phyloP scores from a whole-genome alignment of 2,329 filamentous ascomycete species.

The Alternaria triticimaculans region DNA sequence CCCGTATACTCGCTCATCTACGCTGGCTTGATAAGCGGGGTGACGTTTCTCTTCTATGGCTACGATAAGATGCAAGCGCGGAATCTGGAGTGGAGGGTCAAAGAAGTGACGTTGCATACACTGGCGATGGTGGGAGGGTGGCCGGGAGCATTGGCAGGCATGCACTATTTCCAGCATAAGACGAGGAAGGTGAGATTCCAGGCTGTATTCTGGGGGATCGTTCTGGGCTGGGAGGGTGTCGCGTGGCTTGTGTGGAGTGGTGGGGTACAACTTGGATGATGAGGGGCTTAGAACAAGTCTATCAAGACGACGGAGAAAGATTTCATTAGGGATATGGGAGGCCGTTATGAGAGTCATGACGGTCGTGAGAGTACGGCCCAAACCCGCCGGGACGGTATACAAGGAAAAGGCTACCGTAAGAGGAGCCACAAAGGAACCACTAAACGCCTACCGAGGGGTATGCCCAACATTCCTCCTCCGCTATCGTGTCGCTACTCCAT shows the following conservation, averaged over 20 bases:
- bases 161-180: constrained; percentile 49
- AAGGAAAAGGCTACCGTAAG: constrained; percentile 2
- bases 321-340: background rate
- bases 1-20: constrained; percentile 25
- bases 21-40: constrained; percentile 22
- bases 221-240: constrained; percentile 37
- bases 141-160: constrained; percentile 42
- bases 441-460: background rate
- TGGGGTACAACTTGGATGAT: constrained; percentile 6
- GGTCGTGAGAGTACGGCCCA: background rate
- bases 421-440: background rate
- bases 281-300: background rate
- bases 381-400: background rate
- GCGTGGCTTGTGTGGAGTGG: constrained; percentile 32
- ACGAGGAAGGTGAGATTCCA: constrained; percentile 41
- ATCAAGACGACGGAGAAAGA: background rate
- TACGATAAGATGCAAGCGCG: constrained; percentile 47
- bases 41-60: constrained; percentile 42
- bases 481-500: constrained; percentile 11
- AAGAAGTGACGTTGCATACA: constrained; percentile 39
- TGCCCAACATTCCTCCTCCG: background rate
- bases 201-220: constrained; percentile 40
- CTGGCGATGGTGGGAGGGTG: constrained; percentile 41
- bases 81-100: constrained; percentile 42
- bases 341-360: background rate